Base-by-base conservation (phyloP, 2,329 filamentous ascomycete species). In the Cercospora sojina region DNA sequence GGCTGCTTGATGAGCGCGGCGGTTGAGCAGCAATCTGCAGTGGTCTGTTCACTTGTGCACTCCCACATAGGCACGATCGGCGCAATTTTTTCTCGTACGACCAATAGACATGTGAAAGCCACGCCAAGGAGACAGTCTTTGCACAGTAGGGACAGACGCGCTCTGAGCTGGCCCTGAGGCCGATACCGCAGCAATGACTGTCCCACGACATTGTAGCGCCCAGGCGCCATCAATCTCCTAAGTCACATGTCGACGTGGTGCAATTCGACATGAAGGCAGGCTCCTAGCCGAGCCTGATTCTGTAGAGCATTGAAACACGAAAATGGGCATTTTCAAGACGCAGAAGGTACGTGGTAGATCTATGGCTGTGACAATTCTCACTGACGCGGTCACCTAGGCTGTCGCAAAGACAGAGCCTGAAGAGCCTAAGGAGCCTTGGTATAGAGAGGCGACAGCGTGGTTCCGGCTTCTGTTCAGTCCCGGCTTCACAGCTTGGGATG, bases 401-500 rank as follows among this genome's bases (percentile, higher is more conserved):
- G 57, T 27, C 25, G 57, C 32, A 13, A 38, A 59, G 57, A 25
- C 32, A 38, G 57, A 59, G 57, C 57, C 57, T 27, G 35, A 63
- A 31, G 31, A 63, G 31, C 41, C 56, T 32, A 65, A 61, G 49
- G 58, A 67, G 38, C 53, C 67, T n/a, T 63, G 59, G 59, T 31
- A 65, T 29, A 59, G 49, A 55, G 56, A 62, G 57, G 67, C 67
- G 20, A 65, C 64, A 18, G 62, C 56, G 59, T 70, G 63, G 32
- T 65, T 68, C 57, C 66, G 68, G 32, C 56, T 70, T 18, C 53
- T 70, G 13, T 49, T 70, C 58, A 68, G 53, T 55, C 66, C 64
- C 35, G 66, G 63, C 20, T 64, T 59, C 56, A 55, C 53, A 32
- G 29, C 64, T 25, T 65, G 43, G 64, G 68, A 70, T 62, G 57